Evolutionary conservation across 768 basidiomycete species (phyloP).

Genomic region (Obba rivulosa): DNA sequence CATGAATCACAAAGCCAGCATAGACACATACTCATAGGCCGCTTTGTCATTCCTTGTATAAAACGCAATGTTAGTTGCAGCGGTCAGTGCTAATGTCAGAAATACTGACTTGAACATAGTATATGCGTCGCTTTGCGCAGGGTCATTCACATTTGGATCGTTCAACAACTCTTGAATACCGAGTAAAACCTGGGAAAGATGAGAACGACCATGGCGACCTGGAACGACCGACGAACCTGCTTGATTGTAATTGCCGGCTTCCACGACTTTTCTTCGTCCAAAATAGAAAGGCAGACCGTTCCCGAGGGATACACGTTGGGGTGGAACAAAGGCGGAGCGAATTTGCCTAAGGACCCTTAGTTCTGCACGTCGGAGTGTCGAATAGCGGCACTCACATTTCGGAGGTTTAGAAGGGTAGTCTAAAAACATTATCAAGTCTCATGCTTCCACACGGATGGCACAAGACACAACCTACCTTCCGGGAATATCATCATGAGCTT

Average conservation of each 20-base stretch:
- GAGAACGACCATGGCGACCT: not conserved
- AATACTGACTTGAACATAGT: constrained; percentile 94
- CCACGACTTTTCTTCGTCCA: constrained; percentile 99
- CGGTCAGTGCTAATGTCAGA: not conserved
- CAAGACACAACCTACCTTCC: constrained; percentile 59
- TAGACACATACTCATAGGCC: constrained; percentile 79
- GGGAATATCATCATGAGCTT: constrained; percentile 94
- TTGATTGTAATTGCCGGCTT: constrained; percentile 99
- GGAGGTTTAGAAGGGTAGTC: constrained; percentile 95
- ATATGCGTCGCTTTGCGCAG: constrained; percentile 97
- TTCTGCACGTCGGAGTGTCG: not conserved
- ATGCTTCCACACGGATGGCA: constrained; percentile 14
- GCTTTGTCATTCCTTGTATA: constrained; percentile 80
- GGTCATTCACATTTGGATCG: constrained; percentile 95
- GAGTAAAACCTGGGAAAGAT: constrained; percentile 66
- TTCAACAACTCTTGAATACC: constrained; percentile 95
- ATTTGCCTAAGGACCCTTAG: constrained; percentile 68
- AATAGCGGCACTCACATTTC: constrained; percentile 58
- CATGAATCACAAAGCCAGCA: not conserved
- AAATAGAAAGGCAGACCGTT: constrained; percentile 94
- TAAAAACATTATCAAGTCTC: constrained; percentile 27
- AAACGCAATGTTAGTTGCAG: not conserved
- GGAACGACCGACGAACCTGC: constrained; percentile 50
- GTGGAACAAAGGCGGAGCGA: constrained; percentile 91
- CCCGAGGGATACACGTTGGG: constrained; percentile 99